Conservation (phyloP, 2,329 filamentous ascomycete genomes). For the Penicillium paneum region DNA sequence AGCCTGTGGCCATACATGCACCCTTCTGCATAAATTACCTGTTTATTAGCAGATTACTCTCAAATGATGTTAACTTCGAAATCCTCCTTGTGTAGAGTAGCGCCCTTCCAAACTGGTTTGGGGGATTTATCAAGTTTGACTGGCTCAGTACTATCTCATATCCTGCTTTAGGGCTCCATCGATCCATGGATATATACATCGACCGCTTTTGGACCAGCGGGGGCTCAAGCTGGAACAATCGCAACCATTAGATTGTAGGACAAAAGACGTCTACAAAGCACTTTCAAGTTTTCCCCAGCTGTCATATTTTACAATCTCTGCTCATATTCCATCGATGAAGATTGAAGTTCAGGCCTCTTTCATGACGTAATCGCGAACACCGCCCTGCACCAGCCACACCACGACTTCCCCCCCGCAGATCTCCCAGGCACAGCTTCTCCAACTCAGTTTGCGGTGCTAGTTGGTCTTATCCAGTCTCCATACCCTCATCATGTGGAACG, state of each 20-base stretch:
- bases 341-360: background rate
- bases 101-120: background rate
- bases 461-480: constrained; percentile 3
- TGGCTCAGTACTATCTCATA: background rate
- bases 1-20: background rate
- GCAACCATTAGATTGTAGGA: background rate
- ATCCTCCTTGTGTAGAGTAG: background rate
- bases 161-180: no score
- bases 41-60: background rate
- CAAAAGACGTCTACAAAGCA: background rate
- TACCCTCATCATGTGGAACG: constrained; percentile 79
- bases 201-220: background rate
- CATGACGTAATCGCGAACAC: constrained; percentile 12
- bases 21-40: background rate
- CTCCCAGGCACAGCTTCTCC: constrained; percentile 23
- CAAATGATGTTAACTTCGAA: background rate
- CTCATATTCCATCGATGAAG: background rate
- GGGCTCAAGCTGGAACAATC: background rate
- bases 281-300: background rate
- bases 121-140: no score
- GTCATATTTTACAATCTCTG: background rate
- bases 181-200: background rate
- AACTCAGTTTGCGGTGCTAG: constrained; percentile 4
- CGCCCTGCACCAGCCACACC: constrained; percentile 10
- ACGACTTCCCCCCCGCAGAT: constrained; percentile 22